Evolutionary conservation across 2,329 filamentous ascomycete genomes (phyloP).

Genomic region (Phialemonium atrogriseum): DNA sequence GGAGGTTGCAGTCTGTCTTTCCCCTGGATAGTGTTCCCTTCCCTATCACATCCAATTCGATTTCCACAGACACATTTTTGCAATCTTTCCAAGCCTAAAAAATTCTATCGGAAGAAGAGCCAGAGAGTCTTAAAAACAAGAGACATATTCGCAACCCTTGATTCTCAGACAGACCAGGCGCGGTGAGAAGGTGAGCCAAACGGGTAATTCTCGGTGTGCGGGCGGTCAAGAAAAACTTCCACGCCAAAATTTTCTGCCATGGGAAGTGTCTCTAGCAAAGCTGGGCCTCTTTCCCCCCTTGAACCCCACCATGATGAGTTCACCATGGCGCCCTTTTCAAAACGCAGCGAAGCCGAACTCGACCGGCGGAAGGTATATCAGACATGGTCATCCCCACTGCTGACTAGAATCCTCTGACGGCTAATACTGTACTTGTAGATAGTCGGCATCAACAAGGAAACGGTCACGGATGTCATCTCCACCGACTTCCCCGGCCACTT

Average conservation of each 20-base stretch:
- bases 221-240: not conserved
- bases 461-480: constrained; percentile 78
- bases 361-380: constrained; percentile 53
- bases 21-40: too few relatives aligned
- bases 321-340: constrained; percentile 35
- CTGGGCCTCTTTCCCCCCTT: not conserved
- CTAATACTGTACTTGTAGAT: constrained; percentile 41
- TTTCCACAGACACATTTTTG: too few relatives aligned
- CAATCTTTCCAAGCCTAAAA: too few relatives aligned
- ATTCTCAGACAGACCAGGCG: too few relatives aligned
- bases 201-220: not conserved
- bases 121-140: too few relatives aligned
- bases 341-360: constrained; percentile 46
- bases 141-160: too few relatives aligned
- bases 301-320: constrained; percentile 8
- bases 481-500: constrained; percentile 90
- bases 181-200: too few relatives aligned
- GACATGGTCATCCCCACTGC: too few relatives aligned
- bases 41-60: too few relatives aligned
- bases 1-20: too few relatives aligned
- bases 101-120: too few relatives aligned
- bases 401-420: too few relatives aligned
- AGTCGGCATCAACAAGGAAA: constrained; percentile 82
- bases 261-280: constrained; percentile 1
- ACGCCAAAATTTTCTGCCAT: not conserved